Conservation (phyloP, 371 early-diverging fungal genomes). For the Mucor lusitanicus region DNA sequence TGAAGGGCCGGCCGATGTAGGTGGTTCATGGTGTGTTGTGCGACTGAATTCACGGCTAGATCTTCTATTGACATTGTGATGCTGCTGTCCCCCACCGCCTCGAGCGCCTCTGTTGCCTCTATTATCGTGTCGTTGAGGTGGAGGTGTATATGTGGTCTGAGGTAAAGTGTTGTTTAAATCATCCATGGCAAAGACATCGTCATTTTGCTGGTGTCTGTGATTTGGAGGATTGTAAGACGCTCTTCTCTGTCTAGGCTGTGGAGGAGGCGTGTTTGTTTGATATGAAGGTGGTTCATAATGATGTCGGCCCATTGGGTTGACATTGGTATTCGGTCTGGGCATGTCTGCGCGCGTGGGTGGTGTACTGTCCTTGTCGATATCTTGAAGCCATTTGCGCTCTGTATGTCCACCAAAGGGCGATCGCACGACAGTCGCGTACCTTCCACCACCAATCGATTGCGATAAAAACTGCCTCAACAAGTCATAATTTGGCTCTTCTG, state of each 20-base stretch:
- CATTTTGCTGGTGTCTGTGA: background rate
- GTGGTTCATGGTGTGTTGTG: background rate
- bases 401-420: constrained; percentile 35
- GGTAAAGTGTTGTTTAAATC: background rate
- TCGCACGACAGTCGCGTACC: constrained; percentile 18
- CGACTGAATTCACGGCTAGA: constrained; percentile 13
- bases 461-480: constrained; percentile 44
- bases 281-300: constrained; percentile 11
- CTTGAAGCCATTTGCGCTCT: constrained; percentile 17
- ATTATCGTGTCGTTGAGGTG: background rate
- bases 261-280: background rate
- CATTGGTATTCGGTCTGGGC: constrained; percentile 3
- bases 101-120: background rate
- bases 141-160: background rate
- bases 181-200: constrained; percentile 6
- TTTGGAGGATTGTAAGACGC: background rate
- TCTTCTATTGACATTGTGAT: constrained; percentile 8
- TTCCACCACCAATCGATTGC: constrained; percentile 37
- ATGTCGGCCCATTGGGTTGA: background rate
- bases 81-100: background rate
- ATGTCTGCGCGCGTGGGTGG: constrained; percentile 9
- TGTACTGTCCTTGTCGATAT: constrained; percentile 14
- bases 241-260: background rate
- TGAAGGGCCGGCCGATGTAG: constrained; percentile 1
- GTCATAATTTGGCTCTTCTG: constrained; percentile 92